Percentiles rank a stretch among this genome's conserved stretches.
Conservation (phyloP, 345 rosid species). For the Lepidium africanum region DNA sequence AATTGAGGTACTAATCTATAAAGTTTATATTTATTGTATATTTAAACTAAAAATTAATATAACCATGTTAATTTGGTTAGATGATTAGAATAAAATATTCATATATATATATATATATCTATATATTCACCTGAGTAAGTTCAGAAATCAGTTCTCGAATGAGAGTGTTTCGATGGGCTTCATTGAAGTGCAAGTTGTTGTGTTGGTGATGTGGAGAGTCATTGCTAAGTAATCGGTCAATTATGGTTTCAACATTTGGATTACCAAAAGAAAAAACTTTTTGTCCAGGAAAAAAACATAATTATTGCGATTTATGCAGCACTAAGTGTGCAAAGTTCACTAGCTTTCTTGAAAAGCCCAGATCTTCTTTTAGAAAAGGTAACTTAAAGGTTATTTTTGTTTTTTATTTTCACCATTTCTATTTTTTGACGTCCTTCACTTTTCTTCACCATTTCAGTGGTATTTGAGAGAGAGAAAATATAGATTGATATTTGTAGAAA, state of each 20-base stretch:
- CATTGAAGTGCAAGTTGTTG: no score
- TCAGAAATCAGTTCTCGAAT: no score
- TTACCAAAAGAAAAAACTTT: slow-evolving; percentile 59
- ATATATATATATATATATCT: no score
- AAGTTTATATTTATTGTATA: no score
- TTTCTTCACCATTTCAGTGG: slow-evolving; percentile 23
- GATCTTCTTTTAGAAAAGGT: slow-evolving; percentile 19
- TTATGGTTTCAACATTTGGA: slow-evolving; percentile 18
- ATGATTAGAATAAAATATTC: no score
- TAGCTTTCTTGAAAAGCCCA: slow-evolving; percentile 23
- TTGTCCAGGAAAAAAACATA: slow-evolving; percentile 5
- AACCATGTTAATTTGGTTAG: no score
- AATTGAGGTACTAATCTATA: no score
- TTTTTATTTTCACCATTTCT: slow-evolving; percentile 17
- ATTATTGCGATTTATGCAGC: slow-evolving; percentile 10
- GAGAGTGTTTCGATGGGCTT: no score
- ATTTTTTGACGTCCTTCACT: slow-evolving; percentile 23
- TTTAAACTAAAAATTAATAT: no score
- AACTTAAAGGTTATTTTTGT: slow-evolving; percentile 20
- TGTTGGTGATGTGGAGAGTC: no score
- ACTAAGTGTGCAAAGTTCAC: slow-evolving; percentile 28
- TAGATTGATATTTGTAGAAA: neutral
- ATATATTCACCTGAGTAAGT: no score
- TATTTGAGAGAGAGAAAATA: neutral
- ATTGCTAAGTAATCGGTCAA: no score